Percentiles rank a stretch among this genome's conserved stretches.
Conservation (phyloP, 2,329 filamentous ascomycete species). For the Botrytis galanthina region DNA sequence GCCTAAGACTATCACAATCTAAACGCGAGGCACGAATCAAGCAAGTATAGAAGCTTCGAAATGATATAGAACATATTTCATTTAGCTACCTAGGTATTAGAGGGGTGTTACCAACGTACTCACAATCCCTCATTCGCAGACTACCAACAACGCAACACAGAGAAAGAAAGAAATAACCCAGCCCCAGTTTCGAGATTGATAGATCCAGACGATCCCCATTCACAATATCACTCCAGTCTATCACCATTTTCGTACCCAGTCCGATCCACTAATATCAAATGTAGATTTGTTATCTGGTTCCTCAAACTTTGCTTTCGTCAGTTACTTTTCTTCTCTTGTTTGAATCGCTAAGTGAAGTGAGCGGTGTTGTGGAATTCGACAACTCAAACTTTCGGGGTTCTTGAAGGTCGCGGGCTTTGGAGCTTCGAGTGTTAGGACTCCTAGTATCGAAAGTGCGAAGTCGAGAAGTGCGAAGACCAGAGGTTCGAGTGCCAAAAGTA, state of each 20-base stretch:
- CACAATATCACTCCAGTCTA: background rate
- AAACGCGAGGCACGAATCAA: background rate
- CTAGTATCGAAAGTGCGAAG: background rate
- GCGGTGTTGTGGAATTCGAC: background rate
- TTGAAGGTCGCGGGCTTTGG: background rate
- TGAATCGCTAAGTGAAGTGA: background rate
- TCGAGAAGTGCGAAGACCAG: background rate
- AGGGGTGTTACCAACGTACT: background rate
- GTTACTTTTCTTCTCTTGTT: background rate
- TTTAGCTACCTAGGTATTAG: background rate
- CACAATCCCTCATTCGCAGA: background rate
- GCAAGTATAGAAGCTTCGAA: background rate
- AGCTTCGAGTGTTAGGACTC: background rate
- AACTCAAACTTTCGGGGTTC: background rate
- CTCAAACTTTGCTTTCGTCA: background rate
- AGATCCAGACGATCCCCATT: background rate
- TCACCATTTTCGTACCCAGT: background rate
- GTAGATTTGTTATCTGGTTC: background rate
- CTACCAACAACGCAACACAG: no score
- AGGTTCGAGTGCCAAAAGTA: background rate
- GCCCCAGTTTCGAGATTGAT: background rate
- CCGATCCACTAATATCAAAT: background rate
- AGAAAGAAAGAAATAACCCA: background rate
- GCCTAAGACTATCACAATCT: fast-evolving
- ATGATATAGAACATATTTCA: background rate